Evolutionary conservation across 192 early-diverging fungal genomes (phyloP), one percentile per base, ranked within the genome.

Genomic region (Gamsiella multidivaricata): DNA sequence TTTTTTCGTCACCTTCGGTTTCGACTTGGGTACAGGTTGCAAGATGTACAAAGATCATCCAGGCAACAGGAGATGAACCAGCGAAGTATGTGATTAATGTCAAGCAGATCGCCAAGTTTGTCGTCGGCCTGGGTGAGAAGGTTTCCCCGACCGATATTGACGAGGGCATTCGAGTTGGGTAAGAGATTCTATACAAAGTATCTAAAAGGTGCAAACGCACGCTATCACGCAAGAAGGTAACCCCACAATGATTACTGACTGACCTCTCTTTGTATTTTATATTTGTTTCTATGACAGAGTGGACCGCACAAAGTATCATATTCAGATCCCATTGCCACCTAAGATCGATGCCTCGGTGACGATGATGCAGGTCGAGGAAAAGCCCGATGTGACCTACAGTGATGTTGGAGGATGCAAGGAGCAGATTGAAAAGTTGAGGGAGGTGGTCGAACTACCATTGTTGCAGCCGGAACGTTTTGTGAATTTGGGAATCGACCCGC

Each of bases 311-410:
- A 99, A 99, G 81, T 98, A 98, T 83, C 98, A 99, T 83, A 99
- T 99, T 66, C 96, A 98, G 80, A 92, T 99, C 57, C 98, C 98
- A 51, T 86, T 99, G 34, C 98, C 98, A 47, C 98, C 98, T 71
- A 96, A 94, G 86, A 99, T 99, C 58, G 98, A 99, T 79, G 94
- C 98, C 26, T 93, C 96, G 0, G 94, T 94, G 45, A 98, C 98
- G 12, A 99, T 98, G 98, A 99, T 99, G 98, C 96, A 98, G 81
- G 96, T 99, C 31, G 98, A 99, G 80, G 98, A 99, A 81, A 99
- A 99, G 82, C 98, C 98, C 3, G 98, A 99, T 86, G 96, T 99
- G n/a, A 99, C 98, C 11, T 99, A 99, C 66, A 88, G 89, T 51
- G 97, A 99, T 84, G 94, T 99, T n/a, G 98, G 98, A 76, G 98